These are phyloP conservation scores for Colletotrichum acutatum DNA, from an alignment of 2,329 filamentous ascomycete species.

Conservation along the genomic window DNA sequence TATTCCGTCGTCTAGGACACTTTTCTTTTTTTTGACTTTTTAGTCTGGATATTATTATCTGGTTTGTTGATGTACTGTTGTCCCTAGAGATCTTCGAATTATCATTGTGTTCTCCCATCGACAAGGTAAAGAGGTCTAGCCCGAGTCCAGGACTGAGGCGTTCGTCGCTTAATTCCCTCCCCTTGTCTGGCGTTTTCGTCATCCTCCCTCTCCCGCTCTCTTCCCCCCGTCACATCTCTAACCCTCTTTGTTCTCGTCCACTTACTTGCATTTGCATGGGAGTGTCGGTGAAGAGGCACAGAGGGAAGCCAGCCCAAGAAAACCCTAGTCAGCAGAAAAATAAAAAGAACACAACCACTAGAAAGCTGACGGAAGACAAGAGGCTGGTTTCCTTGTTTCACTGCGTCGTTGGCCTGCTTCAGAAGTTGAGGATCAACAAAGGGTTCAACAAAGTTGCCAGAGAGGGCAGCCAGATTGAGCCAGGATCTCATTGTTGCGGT, in stretches of 20 bases:
- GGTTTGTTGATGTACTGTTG: not conserved
- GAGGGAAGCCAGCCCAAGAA: not conserved
- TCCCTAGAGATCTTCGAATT: not conserved
- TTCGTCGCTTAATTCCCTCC: constrained; percentile 30
- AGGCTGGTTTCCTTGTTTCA: constrained; percentile 11
- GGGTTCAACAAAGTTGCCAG: constrained; percentile 5
- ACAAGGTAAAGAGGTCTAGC: not conserved
- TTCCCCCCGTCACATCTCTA: not conserved
- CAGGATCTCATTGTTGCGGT: not conserved
- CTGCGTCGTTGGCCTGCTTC: not conserved
- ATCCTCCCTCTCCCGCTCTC: constrained; percentile 25
- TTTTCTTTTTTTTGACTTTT: not conserved
- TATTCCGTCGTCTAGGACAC: not conserved
- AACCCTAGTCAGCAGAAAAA: not conserved
- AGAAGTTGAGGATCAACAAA: constrained; percentile 22
- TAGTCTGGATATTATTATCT: not conserved
- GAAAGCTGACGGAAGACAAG: not conserved
- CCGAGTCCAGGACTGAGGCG: not conserved
- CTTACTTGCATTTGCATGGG: not conserved
- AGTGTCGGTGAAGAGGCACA: constrained; percentile 17
- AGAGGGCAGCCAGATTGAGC: not conserved
- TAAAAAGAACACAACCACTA: not conserved
- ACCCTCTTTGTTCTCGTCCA: constrained; percentile 4
- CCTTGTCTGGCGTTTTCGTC: constrained; percentile 29
- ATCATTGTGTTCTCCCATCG: not conserved